These are phyloP conservation scores for Ceratobasidium sp. DNA, from an alignment of 1,284 basidiomycete species.

Conservation along the genomic window DNA sequence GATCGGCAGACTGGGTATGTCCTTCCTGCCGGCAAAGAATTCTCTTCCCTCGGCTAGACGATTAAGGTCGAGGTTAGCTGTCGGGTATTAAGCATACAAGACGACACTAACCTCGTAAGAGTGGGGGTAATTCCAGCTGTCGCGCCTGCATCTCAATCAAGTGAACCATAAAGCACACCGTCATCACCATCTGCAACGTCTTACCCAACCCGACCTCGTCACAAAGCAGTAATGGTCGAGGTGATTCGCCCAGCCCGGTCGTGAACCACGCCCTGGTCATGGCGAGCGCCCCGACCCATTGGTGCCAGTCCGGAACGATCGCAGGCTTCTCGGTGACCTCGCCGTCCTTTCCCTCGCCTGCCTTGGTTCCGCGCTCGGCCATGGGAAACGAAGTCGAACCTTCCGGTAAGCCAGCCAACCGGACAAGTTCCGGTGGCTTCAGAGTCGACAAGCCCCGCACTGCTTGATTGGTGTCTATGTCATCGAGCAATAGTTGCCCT, in stretches of 20 bases:
- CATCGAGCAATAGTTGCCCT: no score
- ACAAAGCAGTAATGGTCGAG: background rate
- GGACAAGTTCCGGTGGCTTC: no score
- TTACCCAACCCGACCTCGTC: constrained; percentile 16
- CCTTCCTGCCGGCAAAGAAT: background rate
- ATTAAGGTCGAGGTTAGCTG: no score
- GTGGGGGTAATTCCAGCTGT: background rate
- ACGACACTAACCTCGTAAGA: background rate
- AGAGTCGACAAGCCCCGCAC: no score
- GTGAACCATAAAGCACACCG: background rate
- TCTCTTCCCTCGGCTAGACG: background rate
- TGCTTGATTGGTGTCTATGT: no score
- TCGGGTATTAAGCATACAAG: no score
- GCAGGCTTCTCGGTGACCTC: no score
- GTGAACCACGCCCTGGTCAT: background rate
- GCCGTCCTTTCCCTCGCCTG: no score
- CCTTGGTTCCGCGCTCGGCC: no score
- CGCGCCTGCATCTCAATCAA: background rate
- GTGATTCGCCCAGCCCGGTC: background rate
- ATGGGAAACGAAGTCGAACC: no score
- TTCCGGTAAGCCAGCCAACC: no score
- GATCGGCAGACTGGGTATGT: background rate
- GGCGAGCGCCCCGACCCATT: background rate
- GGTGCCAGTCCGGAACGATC: no score
- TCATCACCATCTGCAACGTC: background rate